Base-by-base conservation (phyloP, 805 yeast genomes). In the Yarrowia alimentaria region DNA sequence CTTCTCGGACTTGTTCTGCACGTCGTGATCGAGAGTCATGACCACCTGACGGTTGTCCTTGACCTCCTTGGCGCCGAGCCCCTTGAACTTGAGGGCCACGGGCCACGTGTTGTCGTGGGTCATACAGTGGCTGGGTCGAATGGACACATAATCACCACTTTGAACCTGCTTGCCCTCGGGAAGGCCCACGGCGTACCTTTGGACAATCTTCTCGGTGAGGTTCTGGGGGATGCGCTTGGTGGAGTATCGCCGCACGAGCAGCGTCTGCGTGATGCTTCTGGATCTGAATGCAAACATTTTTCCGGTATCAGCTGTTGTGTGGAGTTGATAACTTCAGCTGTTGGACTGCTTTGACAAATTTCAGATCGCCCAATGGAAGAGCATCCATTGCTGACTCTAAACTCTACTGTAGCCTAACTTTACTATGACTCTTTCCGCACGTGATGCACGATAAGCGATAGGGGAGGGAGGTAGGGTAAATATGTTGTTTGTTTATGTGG, bases 101-200 rank as follows among this genome's bases (percentile, higher is more conserved):
- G 99, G 99, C 99, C 99, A 94, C 34, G 97, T 83, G 69, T 93
- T 93, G 68, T 93, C 99, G 67, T 93, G 99, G 12, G 98, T 88
- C 99, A 93, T 93, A 68, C 97, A 94, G 71, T 93, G 95, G 3
- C 95, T 91, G 3, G 99, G 99, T 61, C 73, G 77, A 64, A 93
- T 91, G 2, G 96, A 80, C 47, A 94, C 98, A 69, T 90, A 93
- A 70, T 93, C 99, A 11, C 98, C 99, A 38, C 87, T 75, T 60
- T 74, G 81, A 28, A 93, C 96, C 51, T 72, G 64, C 65, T 93
- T 91, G 22, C 79, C 82, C n/a, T 73, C 62, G 17, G 93, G 79
- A 35, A 87, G 66, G 3, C 91, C 95, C 9, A 90, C 95, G 3
- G 98, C 94, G 64, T 86, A 91, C 61, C 78, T 79, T 65, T 93